Evolutionary conservation across 2,329 filamentous ascomycete species (phyloP).

Genomic region (Pseudocercospora eumusae): DNA sequence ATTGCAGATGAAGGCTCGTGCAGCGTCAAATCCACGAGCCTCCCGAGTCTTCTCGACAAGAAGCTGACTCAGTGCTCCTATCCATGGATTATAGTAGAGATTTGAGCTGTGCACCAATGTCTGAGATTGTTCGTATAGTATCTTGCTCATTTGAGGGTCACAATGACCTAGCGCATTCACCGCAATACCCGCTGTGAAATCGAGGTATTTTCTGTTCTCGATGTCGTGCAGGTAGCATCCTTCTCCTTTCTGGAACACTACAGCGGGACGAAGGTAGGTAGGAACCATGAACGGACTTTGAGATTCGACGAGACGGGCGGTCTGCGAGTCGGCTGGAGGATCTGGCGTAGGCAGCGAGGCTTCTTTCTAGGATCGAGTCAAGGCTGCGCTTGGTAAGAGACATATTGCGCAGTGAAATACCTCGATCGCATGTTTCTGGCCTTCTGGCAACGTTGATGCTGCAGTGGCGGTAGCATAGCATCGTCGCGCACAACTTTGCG

Average conservation of each 20-base stretch:
- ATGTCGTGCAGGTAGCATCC: constrained; percentile 89
- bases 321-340: constrained; percentile 71
- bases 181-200: constrained; percentile 94
- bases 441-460: constrained; percentile 46
- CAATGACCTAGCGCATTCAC: constrained; percentile 92
- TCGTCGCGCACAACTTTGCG: constrained; percentile 18
- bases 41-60: constrained; percentile 78
- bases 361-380: constrained; percentile 46
- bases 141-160: constrained; percentile 72
- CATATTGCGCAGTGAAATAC: constrained; percentile 16
- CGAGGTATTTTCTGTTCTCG: constrained; percentile 84
- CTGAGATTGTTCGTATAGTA: constrained; percentile 67
- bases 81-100: constrained; percentile 96
- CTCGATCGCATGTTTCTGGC: constrained; percentile 40
- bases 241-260: constrained; percentile 84
- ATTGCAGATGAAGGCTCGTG: constrained; percentile 89
- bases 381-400: neutral
- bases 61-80: constrained; percentile 80
- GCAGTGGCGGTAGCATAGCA: constrained; percentile 42
- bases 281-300: constrained; percentile 89
- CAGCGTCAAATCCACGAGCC: constrained; percentile 77
- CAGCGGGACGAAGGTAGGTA: constrained; percentile 86
- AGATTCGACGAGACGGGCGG: constrained; percentile 70
- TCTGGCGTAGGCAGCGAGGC: constrained; percentile 66
- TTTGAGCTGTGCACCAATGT: constrained; percentile 91